Evolutionary conservation across 2,329 filamentous ascomycete genomes (phyloP), one percentile per base, ranked within the genome.

Genomic region (Penicillium freii): DNA sequence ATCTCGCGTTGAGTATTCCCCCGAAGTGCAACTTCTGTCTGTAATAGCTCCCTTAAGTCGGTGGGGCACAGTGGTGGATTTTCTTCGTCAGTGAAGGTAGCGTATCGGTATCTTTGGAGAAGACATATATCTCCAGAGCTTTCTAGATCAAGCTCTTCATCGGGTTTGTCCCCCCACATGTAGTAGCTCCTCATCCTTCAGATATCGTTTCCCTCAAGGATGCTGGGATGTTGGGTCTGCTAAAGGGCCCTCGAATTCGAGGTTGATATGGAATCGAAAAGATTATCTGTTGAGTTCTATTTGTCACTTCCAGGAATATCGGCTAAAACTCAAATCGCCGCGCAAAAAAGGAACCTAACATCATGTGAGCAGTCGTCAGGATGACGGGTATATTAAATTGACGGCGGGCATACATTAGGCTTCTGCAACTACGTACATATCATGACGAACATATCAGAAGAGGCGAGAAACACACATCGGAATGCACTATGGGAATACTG

Each of bases 381-480:
- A 49, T 49, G 46, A 49, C 33, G 21, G 33, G 33, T 49, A 49
- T 49, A 49, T 49, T 5, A 49, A 49, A 49, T 49, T 27, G 33
- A 49, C 15, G 33, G 33, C 33, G 38, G 21, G 43, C 10, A 33
- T 45, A 48, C 21, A 38, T 23, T 48, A 48, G 46, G 33, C 13
- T 48, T 48, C 31, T 38, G 15, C 15, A 36, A 36, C 21, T 36
- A 13, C 31, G 36, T 21, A 47, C 29, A 7, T 34, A 33, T 23
- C 23, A 33, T 45, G 33, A 45, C n/a, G 29, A 34, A 47, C 31
- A 19, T 47, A 47, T 47, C 27, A 34, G 45, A 47, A 47, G 45
- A 27, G 33, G 3, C 8, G 33, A 3, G 2, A 38, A 36, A 48
- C 19, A 48, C 15, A 36, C 21, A 36, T 19, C 17, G 5, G 46